Base-by-base conservation (phyloP, 2,329 filamentous ascomycete genomes). In the Diaporthe sp. region DNA sequence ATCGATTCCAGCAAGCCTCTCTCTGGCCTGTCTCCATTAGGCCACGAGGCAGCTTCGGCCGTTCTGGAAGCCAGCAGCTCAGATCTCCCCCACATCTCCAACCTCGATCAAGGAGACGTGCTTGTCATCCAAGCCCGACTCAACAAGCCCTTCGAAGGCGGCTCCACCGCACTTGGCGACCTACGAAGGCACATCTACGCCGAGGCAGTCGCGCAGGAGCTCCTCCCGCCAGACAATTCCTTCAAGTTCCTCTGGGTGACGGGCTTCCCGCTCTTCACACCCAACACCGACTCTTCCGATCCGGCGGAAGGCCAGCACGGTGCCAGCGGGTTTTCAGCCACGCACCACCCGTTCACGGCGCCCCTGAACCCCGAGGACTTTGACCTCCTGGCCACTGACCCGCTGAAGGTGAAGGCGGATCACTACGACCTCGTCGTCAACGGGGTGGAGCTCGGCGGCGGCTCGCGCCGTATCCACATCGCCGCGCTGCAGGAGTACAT, bases 361-460 rank as follows among this genome's bases (percentile, higher is more conserved):
- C 97, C 97, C 0, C 91, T 94, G 49, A 91, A 91, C 0, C 83
- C 89, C 0, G 86, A 87, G 6, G 96, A 98, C 81, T 89, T 98
- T 22, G 92, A 95, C 53, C 84, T 95, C 0, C 90, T 98, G 1
- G 87, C 92, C 51, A 92, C 88, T 0, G 88, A 95, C 55, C 96
- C 97, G 0, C 87, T 95, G 0, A 84, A 88, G 62, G 95, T 92
- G 1, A 91, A 89, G 79, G 97, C 94, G 4, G 96, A 98, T 80
- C 96, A 98, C 82, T 99, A 98, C 85, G 97, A 99, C 80, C 91
- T 99, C 19, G 96, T 99, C 0, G 91, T 98, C 79, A 99, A 99
- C 82, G 97, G 97, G 5, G 92, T 98, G 7, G 97, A 99, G 84
- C 90, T 99, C 2, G 97, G 97, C 37, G 97, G 97, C 15, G 97